Evolutionary conservation across 2,329 filamentous ascomycete species (phyloP).

Genomic region (Purpureocillium lavendulum): DNA sequence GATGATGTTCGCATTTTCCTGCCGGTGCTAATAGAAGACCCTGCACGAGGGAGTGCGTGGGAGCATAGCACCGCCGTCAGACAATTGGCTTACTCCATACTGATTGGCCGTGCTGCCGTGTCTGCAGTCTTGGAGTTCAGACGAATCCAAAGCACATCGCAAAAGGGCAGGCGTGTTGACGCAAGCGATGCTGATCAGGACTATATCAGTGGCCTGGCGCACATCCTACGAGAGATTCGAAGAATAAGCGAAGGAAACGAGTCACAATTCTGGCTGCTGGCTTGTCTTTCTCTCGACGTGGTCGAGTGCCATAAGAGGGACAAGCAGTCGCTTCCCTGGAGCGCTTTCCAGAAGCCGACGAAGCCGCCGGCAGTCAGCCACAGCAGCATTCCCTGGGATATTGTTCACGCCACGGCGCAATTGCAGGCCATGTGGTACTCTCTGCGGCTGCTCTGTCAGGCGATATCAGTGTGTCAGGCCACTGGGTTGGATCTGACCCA

Average conservation of each 20-base stretch:
- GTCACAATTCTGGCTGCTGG: constrained; percentile 14
- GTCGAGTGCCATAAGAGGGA: constrained; percentile 17
- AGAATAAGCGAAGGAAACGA: constrained; percentile 1
- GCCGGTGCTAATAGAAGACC: constrained; percentile 52
- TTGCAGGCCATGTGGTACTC: constrained; percentile 55
- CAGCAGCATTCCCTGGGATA: constrained; percentile 36
- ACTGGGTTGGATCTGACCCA: too few species aligned
- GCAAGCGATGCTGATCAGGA: constrained; percentile 4
- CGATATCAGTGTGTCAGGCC: constrained; percentile 14
- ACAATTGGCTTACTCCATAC: constrained; percentile 45
- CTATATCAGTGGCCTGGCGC: constrained; percentile 12
- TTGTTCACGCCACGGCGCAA: constrained; percentile 54
- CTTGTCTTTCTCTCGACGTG: constrained; percentile 19
- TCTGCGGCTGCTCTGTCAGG: constrained; percentile 38
- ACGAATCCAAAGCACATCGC: constrained; percentile 20
- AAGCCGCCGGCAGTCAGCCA: neutral
- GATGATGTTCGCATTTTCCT: constrained; percentile 47
- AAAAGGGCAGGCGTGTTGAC: constrained; percentile 15
- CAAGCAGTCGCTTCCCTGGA: constrained; percentile 12
- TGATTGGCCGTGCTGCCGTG: constrained; percentile 15
- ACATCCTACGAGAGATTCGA: constrained; percentile 9
- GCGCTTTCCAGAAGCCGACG: too few species aligned
- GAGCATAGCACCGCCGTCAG: constrained; percentile 40
- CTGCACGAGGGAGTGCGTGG: constrained; percentile 48
- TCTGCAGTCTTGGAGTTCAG: constrained; percentile 26